phyloP scores from a whole-genome alignment of 306 rosid species.

The Argentina anserina region DNA sequence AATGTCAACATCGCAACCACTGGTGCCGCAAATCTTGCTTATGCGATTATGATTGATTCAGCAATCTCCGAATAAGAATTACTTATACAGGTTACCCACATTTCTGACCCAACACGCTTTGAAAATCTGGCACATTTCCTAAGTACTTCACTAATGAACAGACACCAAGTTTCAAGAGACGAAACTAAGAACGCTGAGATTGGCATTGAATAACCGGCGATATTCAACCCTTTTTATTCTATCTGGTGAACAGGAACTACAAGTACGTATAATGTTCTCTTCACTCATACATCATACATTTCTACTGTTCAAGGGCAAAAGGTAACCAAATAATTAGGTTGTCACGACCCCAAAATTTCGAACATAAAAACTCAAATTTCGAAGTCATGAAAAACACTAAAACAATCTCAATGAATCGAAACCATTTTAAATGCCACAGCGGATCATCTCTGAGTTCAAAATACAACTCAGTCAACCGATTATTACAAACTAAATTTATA shows the following conservation, averaged over 20 bases:
- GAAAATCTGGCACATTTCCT: background rate
- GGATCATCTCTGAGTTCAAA: too few species aligned
- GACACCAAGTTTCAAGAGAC: background rate
- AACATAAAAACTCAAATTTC: too few species aligned
- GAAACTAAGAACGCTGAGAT: background rate
- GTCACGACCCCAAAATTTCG: too few species aligned
- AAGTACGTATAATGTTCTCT: background rate
- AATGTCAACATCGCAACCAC: too few species aligned
- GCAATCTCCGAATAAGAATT: too few species aligned
- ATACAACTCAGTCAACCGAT: too few species aligned
- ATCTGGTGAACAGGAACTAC: background rate
- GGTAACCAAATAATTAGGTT: conserved; percentile 10
- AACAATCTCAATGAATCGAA: conserved; percentile 26
- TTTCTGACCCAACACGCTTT: too few species aligned
- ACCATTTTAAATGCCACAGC: too few species aligned
- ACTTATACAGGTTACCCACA: too few species aligned
- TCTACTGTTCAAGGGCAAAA: conserved; percentile 19
- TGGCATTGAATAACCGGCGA: background rate
- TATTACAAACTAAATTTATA: too few species aligned
- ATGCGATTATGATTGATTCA: too few species aligned
- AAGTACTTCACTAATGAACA: background rate
- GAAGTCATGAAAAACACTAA: conserved; percentile 22
- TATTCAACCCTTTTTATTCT: background rate
- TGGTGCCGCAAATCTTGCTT: too few species aligned
- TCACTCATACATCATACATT: background rate